phyloP scores from a whole-genome alignment of 2,329 filamentous ascomycete species.

The Verticillium albo-atrum region DNA sequence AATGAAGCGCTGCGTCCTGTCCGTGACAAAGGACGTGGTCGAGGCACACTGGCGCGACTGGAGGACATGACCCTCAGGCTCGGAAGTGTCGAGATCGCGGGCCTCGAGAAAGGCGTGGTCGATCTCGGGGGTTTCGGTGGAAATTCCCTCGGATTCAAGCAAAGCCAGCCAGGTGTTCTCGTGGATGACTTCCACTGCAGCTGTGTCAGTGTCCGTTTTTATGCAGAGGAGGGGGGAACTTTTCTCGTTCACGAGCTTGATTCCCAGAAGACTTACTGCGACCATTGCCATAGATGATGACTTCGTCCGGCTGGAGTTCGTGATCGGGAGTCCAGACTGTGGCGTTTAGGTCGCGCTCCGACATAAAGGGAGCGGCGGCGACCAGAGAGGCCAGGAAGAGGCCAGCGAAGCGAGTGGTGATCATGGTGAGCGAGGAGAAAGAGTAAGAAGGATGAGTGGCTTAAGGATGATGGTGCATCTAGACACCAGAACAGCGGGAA shows the following conservation, averaged over 20 bases:
- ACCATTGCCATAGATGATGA: constrained; percentile 1
- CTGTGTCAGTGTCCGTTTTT: neutral
- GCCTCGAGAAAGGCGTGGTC: neutral
- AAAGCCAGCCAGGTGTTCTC: neutral
- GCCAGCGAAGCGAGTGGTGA: constrained; percentile 1
- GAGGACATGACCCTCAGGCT: neutral
- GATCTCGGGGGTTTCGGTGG: neutral
- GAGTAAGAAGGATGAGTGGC: neutral
- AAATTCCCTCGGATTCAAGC: constrained; percentile 1
- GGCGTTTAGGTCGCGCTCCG: neutral
- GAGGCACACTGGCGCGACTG: constrained; percentile 4
- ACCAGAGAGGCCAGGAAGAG: constrained; percentile 3
- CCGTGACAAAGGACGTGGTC: constrained; percentile 3
- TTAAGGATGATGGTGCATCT: neutral
- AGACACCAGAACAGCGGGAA: neutral
- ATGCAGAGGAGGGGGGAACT: too few relatives aligned
- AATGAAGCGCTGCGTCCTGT: constrained; percentile 7
- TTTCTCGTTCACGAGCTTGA: neutral
- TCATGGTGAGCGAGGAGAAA: neutral
- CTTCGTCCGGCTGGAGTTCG: neutral
- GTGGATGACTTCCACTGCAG: constrained; percentile 3
- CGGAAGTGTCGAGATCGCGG: neutral
- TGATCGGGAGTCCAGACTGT: constrained; percentile 1
- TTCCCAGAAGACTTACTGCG: neutral
- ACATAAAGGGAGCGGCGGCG: constrained; percentile 2